Evolutionary conservation across 352 stramenopile species (phyloP).

Genomic region (Phytophthora capsici): DNA sequence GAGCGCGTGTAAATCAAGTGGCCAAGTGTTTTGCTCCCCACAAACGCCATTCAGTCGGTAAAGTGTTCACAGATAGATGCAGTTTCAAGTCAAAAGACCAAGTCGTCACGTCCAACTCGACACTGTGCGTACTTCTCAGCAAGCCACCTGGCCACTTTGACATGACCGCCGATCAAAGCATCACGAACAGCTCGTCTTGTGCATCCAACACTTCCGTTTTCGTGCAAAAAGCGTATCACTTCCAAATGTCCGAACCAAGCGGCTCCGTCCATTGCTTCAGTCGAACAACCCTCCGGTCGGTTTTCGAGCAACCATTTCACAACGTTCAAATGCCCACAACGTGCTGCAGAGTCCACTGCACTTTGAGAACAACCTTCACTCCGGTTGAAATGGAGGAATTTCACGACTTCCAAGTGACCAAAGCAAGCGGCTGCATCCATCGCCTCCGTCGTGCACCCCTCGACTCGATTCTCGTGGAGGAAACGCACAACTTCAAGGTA

Average conservation of each 20-base stretch:
- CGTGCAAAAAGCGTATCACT: conserved; percentile 43
- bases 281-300: conserved; percentile 38
- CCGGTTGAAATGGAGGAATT: conserved; percentile 40
- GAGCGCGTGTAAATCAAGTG: conserved; percentile 11
- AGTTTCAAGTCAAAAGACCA: not conserved
- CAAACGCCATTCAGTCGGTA: not conserved
- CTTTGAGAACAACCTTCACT: conserved; percentile 29
- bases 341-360: conserved; percentile 41
- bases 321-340: conserved; percentile 36
- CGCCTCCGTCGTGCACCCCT: conserved; percentile 26
- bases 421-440: conserved; percentile 41
- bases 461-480: conserved; percentile 22
- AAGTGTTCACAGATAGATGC: too few relatives aligned
- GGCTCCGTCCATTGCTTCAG: conserved; percentile 43
- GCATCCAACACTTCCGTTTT: conserved; percentile 36
- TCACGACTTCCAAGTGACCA: conserved; percentile 36
- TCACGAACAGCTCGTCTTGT: conserved; percentile 37
- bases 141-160: conserved; percentile 48
- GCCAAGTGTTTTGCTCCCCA: not conserved
- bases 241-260: conserved; percentile 41
- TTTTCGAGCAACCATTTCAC: conserved; percentile 32
- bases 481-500: conserved; percentile 27
- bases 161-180: conserved; percentile 46
- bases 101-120: not conserved
- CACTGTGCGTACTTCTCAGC: conserved; percentile 36